A percentile compares a stretch with the other conserved stretches of the same genome.
Evolutionary conservation across 495 filamentous ascomycete genomes (phyloP).

Genomic region (Penicillium maclennaniae): DNA sequence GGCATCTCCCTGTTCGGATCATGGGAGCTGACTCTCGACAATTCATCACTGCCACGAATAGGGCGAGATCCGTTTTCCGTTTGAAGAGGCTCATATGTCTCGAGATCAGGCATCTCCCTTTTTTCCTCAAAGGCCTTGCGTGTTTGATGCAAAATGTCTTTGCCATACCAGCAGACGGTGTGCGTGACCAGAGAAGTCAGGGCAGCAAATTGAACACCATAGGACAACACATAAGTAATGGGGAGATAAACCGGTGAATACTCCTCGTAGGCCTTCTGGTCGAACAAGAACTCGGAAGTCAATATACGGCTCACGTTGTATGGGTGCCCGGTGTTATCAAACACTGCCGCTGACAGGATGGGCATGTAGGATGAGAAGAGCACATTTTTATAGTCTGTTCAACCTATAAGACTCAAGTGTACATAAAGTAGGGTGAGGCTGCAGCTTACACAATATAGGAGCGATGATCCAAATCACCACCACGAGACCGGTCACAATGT

Average conservation of each 20-base stretch:
- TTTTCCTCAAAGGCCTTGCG: conserved; percentile 26
- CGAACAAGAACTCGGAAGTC: conserved; percentile 69
- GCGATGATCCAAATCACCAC: conserved; percentile 80
- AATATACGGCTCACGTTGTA: conserved; percentile 78
- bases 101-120: conserved; percentile 16
- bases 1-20: conserved; percentile 18
- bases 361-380: conserved; percentile 77
- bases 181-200: conserved; percentile 53
- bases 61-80: conserved; percentile 2
- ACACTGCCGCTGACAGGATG: conserved; percentile 67
- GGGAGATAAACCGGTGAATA: conserved; percentile 81
- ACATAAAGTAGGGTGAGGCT: background rate
- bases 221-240: conserved; percentile 78
- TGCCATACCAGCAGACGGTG: conserved; percentile 26
- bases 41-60: conserved; percentile 9
- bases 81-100: conserved; percentile 22
- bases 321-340: conserved; percentile 73
- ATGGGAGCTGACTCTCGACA: conserved; percentile 12
- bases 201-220: conserved; percentile 78
- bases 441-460: conserved; percentile 54
- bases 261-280: conserved; percentile 65
- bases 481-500: conserved; percentile 76
- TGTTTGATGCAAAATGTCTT: conserved; percentile 30
- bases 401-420: background rate
- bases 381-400: conserved; percentile 63